These are phyloP conservation scores for Populus nigra DNA, from an alignment of 345 rosid genomes.

Conservation along the genomic window DNA sequence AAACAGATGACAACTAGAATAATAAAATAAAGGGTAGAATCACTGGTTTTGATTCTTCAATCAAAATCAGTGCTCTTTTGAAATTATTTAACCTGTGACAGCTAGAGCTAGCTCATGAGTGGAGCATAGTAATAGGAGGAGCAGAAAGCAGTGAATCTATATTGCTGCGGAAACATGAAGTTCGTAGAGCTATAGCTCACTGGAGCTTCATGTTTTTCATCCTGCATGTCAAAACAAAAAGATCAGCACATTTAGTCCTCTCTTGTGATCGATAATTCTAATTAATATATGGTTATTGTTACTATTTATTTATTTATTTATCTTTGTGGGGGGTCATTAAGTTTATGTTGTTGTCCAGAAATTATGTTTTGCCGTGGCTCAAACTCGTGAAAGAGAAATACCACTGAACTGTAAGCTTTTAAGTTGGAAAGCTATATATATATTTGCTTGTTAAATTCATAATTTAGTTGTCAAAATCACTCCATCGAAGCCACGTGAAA, in stretches of 20 bases:
- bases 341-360: neutral
- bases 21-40: neutral
- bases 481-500: slow-evolving; percentile 40
- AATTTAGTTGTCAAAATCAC: neutral
- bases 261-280: too few relatives aligned
- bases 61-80: neutral
- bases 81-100: too few relatives aligned
- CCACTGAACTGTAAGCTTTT: neutral
- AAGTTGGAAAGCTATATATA: neutral
- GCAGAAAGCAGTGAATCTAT: slow-evolving; percentile 12
- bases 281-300: neutral
- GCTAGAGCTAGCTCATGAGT: neutral
- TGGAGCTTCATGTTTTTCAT: slow-evolving; percentile 49
- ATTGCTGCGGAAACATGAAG: slow-evolving; percentile 17
- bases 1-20: neutral
- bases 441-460: neutral
- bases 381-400: neutral
- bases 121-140: neutral
- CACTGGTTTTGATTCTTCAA: slow-evolving; percentile 17
- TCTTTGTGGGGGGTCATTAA: too few relatives aligned
- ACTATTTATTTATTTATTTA: too few relatives aligned
- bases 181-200: neutral
- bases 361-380: neutral
- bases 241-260: neutral
- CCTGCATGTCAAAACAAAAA: slow-evolving; percentile 31